Conservation (phyloP, 1,284 basidiomycete genomes). For the Paramarasmius palmivorus region DNA sequence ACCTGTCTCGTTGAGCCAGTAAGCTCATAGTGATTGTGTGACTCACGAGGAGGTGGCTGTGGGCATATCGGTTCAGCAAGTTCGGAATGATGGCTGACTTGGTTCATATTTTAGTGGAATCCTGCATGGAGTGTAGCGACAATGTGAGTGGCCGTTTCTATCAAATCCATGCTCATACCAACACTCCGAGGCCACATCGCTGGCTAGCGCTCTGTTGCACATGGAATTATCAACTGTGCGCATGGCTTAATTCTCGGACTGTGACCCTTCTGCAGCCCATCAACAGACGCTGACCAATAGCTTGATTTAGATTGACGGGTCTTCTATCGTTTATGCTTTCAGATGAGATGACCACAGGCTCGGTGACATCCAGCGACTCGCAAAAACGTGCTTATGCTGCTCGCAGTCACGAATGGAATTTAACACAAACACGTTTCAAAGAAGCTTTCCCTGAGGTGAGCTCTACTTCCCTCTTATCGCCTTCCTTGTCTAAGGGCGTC, state of each 20-base stretch:
- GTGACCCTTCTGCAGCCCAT: no score
- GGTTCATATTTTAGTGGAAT: constrained; percentile 64
- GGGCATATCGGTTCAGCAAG: not conserved
- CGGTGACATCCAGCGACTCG: constrained; percentile 76
- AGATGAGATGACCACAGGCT: constrained; percentile 96
- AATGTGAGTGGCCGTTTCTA: constrained; percentile 57
- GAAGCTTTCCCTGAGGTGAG: constrained; percentile 86
- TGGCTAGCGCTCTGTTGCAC: no score
- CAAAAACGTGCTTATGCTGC: constrained; percentile 80
- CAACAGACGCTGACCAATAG: constrained; percentile 7
- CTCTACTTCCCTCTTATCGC: constrained; percentile 13
- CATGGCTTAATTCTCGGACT: no score
- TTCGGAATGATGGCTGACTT: constrained; percentile 9
- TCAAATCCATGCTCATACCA: constrained; percentile 3
- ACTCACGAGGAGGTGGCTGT: constrained; percentile 14
- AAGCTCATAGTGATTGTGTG: no score
- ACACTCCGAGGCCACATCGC: not conserved
- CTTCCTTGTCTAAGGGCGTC: not conserved
- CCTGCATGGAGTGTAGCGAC: constrained; percentile 93
- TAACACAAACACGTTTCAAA: constrained; percentile 77
- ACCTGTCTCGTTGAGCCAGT: not conserved
- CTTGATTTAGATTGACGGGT: constrained; percentile 77
- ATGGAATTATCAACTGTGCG: no score
- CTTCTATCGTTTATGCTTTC: constrained; percentile 94
- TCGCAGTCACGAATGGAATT: constrained; percentile 85